A percentile compares a stretch with the other conserved stretches of the same genome.
These are phyloP conservation scores for Alternaria ethzedia DNA, from an alignment of 2,329 filamentous ascomycete species.

Conservation along the genomic window DNA sequence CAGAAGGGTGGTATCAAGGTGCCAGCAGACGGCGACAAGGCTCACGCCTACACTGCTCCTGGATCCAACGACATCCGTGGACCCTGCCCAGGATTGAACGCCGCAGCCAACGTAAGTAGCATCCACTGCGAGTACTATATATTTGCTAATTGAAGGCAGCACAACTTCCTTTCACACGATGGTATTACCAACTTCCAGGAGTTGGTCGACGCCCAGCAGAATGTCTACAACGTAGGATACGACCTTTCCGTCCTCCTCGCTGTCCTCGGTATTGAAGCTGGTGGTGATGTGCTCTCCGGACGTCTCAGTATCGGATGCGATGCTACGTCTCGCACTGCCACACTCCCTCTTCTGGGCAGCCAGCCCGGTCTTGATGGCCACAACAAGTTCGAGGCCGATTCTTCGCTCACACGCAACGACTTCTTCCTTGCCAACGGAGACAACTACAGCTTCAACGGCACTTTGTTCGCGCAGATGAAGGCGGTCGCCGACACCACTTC, in stretches of 20 bases:
- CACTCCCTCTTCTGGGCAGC: constrained; percentile 35
- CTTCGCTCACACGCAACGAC: constrained; percentile 52
- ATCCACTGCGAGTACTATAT: background rate
- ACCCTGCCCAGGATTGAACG: constrained; percentile 52
- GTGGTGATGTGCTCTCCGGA: constrained; percentile 51
- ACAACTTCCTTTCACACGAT: constrained; percentile 51
- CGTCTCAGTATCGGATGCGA: constrained; percentile 56
- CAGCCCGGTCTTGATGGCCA: constrained; percentile 54
- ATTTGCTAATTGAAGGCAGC: constrained; percentile 2
- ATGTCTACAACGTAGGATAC: constrained; percentile 55
- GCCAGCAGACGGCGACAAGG: constrained; percentile 50
- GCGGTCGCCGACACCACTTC: constrained; percentile 33
- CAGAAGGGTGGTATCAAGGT: constrained; percentile 54
- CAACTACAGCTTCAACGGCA: constrained; percentile 51
- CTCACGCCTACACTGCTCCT: constrained; percentile 27
- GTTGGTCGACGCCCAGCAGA: constrained; percentile 55
- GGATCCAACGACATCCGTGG: constrained; percentile 35
- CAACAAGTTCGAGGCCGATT: constrained; percentile 53
- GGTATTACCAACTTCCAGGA: constrained; percentile 53
- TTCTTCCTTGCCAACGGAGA: constrained; percentile 47
- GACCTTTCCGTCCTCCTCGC: constrained; percentile 52
- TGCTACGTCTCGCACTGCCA: constrained; percentile 51
- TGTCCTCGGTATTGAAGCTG: constrained; percentile 48
- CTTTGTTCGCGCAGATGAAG: constrained; percentile 50
- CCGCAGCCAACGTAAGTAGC: constrained; percentile 46